Conservation (phyloP, 129 eudicot genomes). For the Escallonia rubra region DNA sequence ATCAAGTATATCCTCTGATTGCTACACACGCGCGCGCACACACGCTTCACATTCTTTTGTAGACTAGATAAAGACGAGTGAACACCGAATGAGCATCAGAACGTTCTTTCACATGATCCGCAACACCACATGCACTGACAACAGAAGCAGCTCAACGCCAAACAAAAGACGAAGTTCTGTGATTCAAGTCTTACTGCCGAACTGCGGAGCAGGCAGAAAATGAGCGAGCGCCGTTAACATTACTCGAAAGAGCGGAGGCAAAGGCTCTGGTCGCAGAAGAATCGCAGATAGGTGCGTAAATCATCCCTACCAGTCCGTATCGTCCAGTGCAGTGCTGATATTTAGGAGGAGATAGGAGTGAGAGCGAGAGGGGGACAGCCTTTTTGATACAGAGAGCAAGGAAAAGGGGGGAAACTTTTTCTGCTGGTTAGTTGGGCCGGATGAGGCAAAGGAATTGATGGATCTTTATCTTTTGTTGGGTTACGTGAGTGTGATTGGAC, state of each 20-base stretch:
- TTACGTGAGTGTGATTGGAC: not conserved
- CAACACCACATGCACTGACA: not conserved
- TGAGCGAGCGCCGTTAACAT: slow-evolving; percentile 11
- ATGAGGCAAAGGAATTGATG: slow-evolving; percentile 1
- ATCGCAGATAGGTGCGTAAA: slow-evolving; percentile 20
- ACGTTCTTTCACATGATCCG: not conserved
- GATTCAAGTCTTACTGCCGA: not conserved
- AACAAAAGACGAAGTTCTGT: not conserved
- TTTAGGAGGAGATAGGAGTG: not conserved
- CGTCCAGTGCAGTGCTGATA: not conserved
- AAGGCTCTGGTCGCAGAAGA: not conserved
- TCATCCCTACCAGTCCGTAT: slow-evolving; percentile 15
- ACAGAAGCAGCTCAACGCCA: not conserved
- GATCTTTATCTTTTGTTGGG: not conserved
- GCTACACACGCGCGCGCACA: too few relatives aligned
- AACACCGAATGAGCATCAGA: not conserved
- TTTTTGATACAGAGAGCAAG: not conserved
- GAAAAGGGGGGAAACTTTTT: not conserved
- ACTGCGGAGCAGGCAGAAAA: not conserved
- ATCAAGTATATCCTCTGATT: too few relatives aligned
- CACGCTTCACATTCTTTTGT: too few relatives aligned
- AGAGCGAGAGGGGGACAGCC: not conserved
- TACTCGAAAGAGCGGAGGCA: slow-evolving; percentile 17
- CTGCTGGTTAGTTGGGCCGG: slow-evolving; percentile 16
- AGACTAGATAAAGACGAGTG: too few relatives aligned